Base-by-base conservation (phyloP, 2,329 filamentous ascomycete genomes). In the Macrophomina phaseolina region DNA sequence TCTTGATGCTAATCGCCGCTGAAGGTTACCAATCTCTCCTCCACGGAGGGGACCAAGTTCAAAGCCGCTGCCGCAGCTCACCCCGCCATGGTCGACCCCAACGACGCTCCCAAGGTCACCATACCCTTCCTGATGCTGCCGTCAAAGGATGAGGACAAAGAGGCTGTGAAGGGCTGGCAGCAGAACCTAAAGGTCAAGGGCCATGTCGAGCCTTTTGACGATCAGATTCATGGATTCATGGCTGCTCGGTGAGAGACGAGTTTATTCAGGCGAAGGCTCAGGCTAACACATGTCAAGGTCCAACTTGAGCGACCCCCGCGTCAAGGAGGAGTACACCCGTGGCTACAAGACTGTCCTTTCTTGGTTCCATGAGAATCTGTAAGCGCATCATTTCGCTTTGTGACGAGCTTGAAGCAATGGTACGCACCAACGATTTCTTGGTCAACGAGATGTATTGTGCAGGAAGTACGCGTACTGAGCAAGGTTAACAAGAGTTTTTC, bases 41-140 rank as follows among this genome's bases (percentile, higher is more conserved):
- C 83, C 4, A 80, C 82, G 64, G 72, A 82, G 66, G 82, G 81
- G 51, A 85, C 84, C 28, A 75, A 76, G 14, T 89, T 88, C 81
- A 87, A 86, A 77, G 85, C 82, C 16, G 86, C 83, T 3, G 86
- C 82, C 9, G 80, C 85, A 32, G 82, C 79, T 69, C 86, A 88
- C 73, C 87, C 87, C 5, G 86, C 86, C 34, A 87, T 89, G 86
- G 81, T 89, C 12, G 86, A 87, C 61, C 82, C 82, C 14, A 81
- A 84, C 34, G 87, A 89, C 70, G 87, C 86, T 2, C 80, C 82
- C 56, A 81, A 80, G 5, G 80, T 88, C 45, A 83, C 81, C 4
- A 85, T 89, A 46, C 87, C 87, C 1, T 85, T 85, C 75, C 81
- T 82, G 6, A 80, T 88, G 79, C 79, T 89, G 48, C 85, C 86